phyloP scores from a whole-genome alignment of 2,329 filamentous ascomycete species.

The Fusarium goolgardi region DNA sequence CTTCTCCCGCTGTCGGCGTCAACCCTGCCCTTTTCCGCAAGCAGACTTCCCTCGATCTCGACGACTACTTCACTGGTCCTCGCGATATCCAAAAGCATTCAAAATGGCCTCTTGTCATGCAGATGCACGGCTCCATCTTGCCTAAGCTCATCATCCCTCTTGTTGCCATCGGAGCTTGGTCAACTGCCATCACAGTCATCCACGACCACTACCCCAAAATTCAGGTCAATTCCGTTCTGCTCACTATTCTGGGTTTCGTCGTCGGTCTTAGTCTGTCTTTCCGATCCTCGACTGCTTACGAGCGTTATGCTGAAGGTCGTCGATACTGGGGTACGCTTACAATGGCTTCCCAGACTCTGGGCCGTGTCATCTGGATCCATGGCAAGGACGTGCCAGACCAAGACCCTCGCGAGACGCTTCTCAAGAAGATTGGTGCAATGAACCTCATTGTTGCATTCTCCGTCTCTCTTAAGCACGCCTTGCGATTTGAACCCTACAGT shows the following conservation, averaged over 20 bases:
- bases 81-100: conserved; percentile 78
- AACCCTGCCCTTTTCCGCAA: conserved; percentile 50
- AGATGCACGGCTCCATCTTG: conserved; percentile 79
- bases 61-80: conserved; percentile 74
- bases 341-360: conserved; percentile 73
- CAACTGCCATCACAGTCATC: conserved; percentile 72
- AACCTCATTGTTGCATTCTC: conserved; percentile 83
- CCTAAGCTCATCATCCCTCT: conserved; percentile 80
- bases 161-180: conserved; percentile 70
- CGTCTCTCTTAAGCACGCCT: conserved; percentile 81
- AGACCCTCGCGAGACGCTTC: conserved; percentile 71
- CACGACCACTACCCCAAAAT: conserved; percentile 55
- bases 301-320: conserved; percentile 74
- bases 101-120: conserved; percentile 80
- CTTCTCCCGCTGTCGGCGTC: conserved; percentile 45
- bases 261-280: conserved; percentile 83
- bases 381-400: conserved; percentile 64
- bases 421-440: conserved; percentile 78
- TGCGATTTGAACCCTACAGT: conserved; percentile 85
- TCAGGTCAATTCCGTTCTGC: conserved; percentile 59
- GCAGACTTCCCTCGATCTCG: conserved; percentile 60
- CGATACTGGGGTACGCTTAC: conserved; percentile 72
- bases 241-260: conserved; percentile 84
- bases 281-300: conserved; percentile 80
- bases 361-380: conserved; percentile 86